Evolutionary conservation across 148 eudicot genomes (phyloP).

Genomic region (Heliamphora exappendiculata): DNA sequence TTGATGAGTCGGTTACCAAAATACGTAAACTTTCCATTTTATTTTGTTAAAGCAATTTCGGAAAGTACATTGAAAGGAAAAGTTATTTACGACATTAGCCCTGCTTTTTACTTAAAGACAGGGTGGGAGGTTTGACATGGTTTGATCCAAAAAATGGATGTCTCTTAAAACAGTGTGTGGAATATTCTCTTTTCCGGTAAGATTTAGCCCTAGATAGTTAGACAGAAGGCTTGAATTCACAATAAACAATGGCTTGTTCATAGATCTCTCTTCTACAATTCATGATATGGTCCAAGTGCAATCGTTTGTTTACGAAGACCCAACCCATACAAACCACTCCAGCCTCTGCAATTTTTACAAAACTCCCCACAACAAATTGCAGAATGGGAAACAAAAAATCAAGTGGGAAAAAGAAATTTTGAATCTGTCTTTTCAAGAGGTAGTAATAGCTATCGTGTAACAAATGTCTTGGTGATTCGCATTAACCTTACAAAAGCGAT

Average conservation of each 20-base stretch:
- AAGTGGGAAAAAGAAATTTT: background rate
- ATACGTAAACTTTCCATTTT: too few relatives aligned
- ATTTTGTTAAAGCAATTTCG: too few relatives aligned
- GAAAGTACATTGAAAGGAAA: too few relatives aligned
- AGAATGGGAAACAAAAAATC: background rate
- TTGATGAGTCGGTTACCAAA: too few relatives aligned
- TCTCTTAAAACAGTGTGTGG: too few relatives aligned
- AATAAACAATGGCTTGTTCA: background rate
- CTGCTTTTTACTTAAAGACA: too few relatives aligned
- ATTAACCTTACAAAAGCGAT: constrained; percentile 22
- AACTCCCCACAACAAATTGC: background rate
- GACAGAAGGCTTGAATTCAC: background rate
- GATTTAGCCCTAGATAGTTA: too few relatives aligned
- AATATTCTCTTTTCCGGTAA: too few relatives aligned
- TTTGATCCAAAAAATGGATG: too few relatives aligned
- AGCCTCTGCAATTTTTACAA: background rate
- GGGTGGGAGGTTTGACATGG: too few relatives aligned
- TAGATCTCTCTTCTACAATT: background rate
- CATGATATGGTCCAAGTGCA: background rate
- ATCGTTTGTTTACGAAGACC: background rate
- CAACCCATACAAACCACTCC: background rate
- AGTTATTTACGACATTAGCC: too few relatives aligned
- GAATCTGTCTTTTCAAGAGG: background rate
- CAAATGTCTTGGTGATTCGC: background rate
- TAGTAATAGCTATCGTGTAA: background rate